Evolutionary conservation across 495 filamentous ascomycete genomes (phyloP), one percentile per base, ranked within the genome.

Genomic region (Elaphomyces granulatus): DNA sequence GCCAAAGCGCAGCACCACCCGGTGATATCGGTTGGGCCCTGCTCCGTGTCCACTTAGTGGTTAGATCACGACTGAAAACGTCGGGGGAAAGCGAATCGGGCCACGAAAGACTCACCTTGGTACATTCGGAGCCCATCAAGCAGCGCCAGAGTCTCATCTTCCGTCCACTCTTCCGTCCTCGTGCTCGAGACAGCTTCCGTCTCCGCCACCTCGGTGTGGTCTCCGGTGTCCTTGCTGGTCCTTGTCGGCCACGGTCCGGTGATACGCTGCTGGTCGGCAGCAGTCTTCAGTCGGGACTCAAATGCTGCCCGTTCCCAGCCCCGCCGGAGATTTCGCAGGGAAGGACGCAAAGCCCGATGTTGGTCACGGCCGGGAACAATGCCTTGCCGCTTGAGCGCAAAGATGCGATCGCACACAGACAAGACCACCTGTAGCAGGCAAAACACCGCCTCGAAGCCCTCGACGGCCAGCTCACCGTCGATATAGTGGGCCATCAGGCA

Each of bases 1-100:
- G 28, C 32, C 8, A 21, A 31, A 56, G 3, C 23, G 23, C 23
- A 28, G 23, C 12, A 28, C 23, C 23, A 28, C 23, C 12, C 12
- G 23, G 12, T 28, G 23, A 28, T 28, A 28, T 12, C 23, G 23
- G 23, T 12, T 12, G 6, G 6, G 23, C 23, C 23, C 23, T 28
- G 23, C 12, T 12, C 23, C 6, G 23, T 28, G 6, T 6, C 12
- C 12, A 12, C 23, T 12, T 28, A 28, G 23, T 28, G 23, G 23
- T 12, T 12, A 6, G 12, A 28, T 6, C 12, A 6, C 6, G 23
- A 28, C 12, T 6, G 12, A 28, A 12, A 12, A 28, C 12, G 23
- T 6, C 6, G 23, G 23, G 23, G 12, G 23, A 28, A 28, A 28
- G 12, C 6, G 12, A 28, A 12, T 28, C 12, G 23, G 6, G 23